Conservation (phyloP, 2,329 filamentous ascomycete genomes). For the Diplocarpon mali region DNA sequence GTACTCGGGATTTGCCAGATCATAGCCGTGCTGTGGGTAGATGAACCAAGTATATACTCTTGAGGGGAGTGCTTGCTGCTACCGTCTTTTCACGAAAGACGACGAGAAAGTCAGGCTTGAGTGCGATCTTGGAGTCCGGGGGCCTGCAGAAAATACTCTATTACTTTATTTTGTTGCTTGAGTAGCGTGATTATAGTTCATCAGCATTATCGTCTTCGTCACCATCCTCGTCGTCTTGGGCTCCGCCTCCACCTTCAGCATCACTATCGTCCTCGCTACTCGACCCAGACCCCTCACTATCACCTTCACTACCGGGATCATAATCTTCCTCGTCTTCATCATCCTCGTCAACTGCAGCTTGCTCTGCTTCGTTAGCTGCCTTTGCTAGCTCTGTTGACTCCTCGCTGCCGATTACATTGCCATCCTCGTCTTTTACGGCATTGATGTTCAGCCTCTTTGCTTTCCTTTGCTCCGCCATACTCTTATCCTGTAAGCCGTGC, state of each 20-base stretch:
- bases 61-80: no score
- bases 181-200: no score
- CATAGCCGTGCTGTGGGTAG: no score
- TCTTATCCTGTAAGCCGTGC: conserved; percentile 52
- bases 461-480: conserved; percentile 57
- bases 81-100: no score
- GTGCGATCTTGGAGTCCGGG: no score
- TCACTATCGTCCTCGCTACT: conserved; percentile 18
- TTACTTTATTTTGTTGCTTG: no score
- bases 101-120: no score
- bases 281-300: conserved; percentile 21
- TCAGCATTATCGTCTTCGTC: conserved; percentile 6
- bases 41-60: no score
- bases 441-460: conserved; percentile 52
- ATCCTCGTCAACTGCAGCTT: conserved; percentile 47
- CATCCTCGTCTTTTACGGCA: conserved; percentile 33
- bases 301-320: conserved; percentile 20
- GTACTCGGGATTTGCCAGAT: no score
- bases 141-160: no score
- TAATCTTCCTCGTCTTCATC: conserved; percentile 43
- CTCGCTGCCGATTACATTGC: conserved; percentile 30
- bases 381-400: conserved; percentile 27
- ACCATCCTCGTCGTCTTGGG: conserved; percentile 13
- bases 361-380: conserved; percentile 33
- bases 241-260: conserved; percentile 32